Evolutionary conservation across 805 yeast genomes (phyloP).

Genomic region (Vanderwaltozyma verrucispora): DNA sequence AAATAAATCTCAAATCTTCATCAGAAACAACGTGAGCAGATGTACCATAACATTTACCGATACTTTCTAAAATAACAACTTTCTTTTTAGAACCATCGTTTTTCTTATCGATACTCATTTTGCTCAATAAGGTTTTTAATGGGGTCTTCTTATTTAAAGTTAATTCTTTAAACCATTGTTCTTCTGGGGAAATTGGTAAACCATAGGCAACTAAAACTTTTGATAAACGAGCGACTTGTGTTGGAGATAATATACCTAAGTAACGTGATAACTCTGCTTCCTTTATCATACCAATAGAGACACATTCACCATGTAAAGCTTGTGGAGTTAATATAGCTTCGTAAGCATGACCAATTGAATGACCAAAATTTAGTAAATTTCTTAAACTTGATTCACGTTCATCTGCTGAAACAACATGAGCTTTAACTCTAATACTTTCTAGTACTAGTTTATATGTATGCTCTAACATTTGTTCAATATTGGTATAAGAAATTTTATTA

Average conservation of each 20-base stretch:
- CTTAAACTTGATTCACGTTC: conserved; percentile 94
- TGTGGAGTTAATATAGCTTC: conserved; percentile 97
- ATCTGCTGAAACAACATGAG: conserved; percentile 85
- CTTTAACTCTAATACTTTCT: conserved; percentile 84
- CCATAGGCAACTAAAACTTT: conserved; percentile 80
- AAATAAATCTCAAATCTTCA: conserved; percentile 65
- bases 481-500: conserved; percentile 40
- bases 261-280: conserved; percentile 96
- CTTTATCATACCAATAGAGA: conserved; percentile 88
- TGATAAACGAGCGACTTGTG: conserved; percentile 82
- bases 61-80: conserved; percentile 69
- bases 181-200: conserved; percentile 70
- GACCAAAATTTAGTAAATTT: conserved; percentile 90
- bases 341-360: conserved; percentile 94
- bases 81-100: conserved; percentile 89
- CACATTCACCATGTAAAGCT: conserved; percentile 97
- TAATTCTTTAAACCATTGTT: conserved; percentile 58
- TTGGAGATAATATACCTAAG: conserved; percentile 79
- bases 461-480: conserved; percentile 57
- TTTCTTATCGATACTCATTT: conserved; percentile 94
- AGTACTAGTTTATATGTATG: conserved; percentile 69
- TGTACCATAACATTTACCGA: conserved; percentile 83
- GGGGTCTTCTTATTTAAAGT: conserved; percentile 64
- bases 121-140: conserved; percentile 60
- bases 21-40: conserved; percentile 80